These are phyloP conservation scores for Gynochthodes officinalis DNA, from an alignment of 257 asterid genomes.

Conservation along the genomic window DNA sequence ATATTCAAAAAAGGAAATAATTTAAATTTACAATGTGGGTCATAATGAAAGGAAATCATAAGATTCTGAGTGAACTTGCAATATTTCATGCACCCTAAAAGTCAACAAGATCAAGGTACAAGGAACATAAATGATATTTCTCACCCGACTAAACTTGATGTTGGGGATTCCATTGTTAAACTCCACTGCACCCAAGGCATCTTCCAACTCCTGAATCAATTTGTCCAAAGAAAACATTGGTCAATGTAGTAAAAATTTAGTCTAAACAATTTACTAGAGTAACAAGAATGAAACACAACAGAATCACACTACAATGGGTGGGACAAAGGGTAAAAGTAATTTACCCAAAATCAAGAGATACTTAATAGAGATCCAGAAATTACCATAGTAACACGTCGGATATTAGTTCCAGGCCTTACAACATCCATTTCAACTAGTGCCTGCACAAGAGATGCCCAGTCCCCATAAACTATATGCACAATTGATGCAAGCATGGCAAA, in stretches of 20 bases:
- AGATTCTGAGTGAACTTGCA: too few species aligned
- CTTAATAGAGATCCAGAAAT: slow-evolving; percentile 21
- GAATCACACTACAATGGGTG: too few species aligned
- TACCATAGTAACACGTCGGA: slow-evolving; percentile 82
- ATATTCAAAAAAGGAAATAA: neutral
- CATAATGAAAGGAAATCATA: neutral
- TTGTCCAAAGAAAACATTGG: slow-evolving; percentile 7
- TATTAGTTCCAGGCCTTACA: slow-evolving; percentile 77
- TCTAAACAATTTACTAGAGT: neutral
- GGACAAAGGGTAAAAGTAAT: neutral
- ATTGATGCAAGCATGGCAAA: slow-evolving; percentile 88
- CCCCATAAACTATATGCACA: slow-evolving; percentile 89
- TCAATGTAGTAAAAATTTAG: neutral
- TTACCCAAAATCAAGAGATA: neutral
- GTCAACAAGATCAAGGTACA: neutral
- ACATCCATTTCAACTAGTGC: slow-evolving; percentile 88
- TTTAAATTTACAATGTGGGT: neutral
- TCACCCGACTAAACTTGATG: slow-evolving; percentile 90
- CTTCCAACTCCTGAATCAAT: slow-evolving; percentile 74
- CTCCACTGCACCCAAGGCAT: slow-evolving; percentile 66
- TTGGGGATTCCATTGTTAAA: slow-evolving; percentile 66
- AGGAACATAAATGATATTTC: slow-evolving; percentile 18
- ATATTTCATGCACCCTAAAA: neutral
- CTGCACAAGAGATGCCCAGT: slow-evolving; percentile 82
- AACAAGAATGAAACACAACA: neutral